phyloP scores from a whole-genome alignment of 169 alveolate genomes.

The Amoebophrya sp. region DNA sequence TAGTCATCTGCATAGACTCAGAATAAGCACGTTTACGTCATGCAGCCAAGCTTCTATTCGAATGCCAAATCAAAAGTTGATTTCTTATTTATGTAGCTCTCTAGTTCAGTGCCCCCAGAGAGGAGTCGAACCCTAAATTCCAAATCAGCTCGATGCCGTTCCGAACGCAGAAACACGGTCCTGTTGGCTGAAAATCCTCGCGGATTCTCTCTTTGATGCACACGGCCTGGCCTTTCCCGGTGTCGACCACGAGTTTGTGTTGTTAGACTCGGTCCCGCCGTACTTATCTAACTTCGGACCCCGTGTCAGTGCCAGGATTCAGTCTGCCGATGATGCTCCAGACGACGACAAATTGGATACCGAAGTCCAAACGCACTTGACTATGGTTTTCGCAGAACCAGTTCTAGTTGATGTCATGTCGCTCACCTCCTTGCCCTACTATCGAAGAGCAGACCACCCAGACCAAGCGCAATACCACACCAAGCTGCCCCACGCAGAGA shows the following conservation, averaged over 20 bases:
- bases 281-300: neutral
- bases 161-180: neutral
- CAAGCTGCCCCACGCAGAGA: neutral
- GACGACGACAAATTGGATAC: too few relatives aligned
- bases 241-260: neutral
- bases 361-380: too few relatives aligned
- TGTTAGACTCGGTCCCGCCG: neutral
- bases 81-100: too few relatives aligned
- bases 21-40: too few relatives aligned
- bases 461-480: neutral
- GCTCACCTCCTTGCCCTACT: neutral
- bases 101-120: neutral
- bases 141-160: too few relatives aligned
- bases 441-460: neutral
- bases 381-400: neutral
- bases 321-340: neutral
- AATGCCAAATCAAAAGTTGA: too few relatives aligned
- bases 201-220: neutral
- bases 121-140: too few relatives aligned
- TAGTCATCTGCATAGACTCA: too few relatives aligned
- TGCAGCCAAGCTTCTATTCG: too few relatives aligned
- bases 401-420: neutral
- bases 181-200: neutral
- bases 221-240: slow-evolving; percentile 10
- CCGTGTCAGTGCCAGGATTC: neutral